Conservation (phyloP, 805 yeast species). For the Cyberlindnera lachancei region DNA sequence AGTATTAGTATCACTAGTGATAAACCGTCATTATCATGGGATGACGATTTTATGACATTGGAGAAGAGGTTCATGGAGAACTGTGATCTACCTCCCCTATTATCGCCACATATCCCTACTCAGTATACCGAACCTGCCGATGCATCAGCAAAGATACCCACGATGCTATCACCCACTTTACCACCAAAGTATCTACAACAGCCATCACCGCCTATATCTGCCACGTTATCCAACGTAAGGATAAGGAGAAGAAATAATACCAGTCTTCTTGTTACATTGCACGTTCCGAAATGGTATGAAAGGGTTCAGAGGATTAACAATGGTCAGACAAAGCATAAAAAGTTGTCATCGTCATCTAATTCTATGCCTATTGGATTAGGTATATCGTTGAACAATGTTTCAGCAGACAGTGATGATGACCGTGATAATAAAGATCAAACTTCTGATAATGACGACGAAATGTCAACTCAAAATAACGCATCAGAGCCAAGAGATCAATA, state of each 20-base stretch:
- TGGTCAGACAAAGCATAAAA: background rate
- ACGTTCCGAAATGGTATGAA: conserved; percentile 12
- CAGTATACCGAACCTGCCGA: conserved; percentile 1
- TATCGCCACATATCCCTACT: conserved; percentile 11
- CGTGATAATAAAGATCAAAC: no score
- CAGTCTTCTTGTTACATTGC: conserved; percentile 4
- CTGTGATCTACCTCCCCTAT: conserved; percentile 6
- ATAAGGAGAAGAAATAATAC: background rate
- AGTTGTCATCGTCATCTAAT: background rate
- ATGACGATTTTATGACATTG: background rate
- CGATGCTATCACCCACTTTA: conserved; percentile 17
- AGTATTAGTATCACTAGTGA: no score
- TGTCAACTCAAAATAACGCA: no score
- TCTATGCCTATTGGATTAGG: background rate
- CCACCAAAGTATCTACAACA: conserved; percentile 9
- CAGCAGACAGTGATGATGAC: no score
- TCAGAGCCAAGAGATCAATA: background rate
- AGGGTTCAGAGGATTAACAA: background rate
- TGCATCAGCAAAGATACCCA: conserved; percentile 11
- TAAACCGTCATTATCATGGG: conserved; percentile 1
- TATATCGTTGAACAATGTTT: background rate
- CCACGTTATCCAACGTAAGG: conserved; percentile 2
- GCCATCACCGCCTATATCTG: background rate
- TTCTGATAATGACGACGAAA: no score
- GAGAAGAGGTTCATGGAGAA: background rate